A percentile compares a stretch with the other conserved stretches of the same genome.
phyloP scores from a whole-genome alignment of 345 rosid species.

The Balakata baccata region DNA sequence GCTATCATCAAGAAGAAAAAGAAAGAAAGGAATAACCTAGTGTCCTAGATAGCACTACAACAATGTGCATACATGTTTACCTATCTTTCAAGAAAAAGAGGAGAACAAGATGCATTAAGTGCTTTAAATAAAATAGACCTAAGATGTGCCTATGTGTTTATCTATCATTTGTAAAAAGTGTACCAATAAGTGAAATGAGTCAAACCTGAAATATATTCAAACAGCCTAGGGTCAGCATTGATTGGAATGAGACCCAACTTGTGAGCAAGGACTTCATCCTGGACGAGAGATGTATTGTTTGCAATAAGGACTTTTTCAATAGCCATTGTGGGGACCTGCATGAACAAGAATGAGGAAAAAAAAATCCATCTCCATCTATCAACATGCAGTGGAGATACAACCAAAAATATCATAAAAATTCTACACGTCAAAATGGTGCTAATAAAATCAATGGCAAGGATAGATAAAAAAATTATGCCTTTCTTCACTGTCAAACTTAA shows the following conservation, averaged over 20 bases:
- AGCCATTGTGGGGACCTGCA: constrained; percentile 92
- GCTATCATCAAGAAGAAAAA: constrained; percentile 38
- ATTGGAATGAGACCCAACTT: constrained; percentile 92
- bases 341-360: constrained; percentile 4
- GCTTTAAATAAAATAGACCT: not conserved
- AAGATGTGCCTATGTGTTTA: not conserved
- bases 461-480: not conserved
- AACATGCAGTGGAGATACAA: not conserved
- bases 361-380: constrained; percentile 5
- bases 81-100: not conserved
- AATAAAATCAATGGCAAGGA: not conserved
- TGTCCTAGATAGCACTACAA: not conserved
- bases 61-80: not conserved
- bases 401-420: not conserved
- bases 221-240: constrained; percentile 73
- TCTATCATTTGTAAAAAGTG: not conserved
- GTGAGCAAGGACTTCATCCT: constrained; percentile 94
- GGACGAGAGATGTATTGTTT: constrained; percentile 76
- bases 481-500: not conserved
- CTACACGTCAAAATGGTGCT: not conserved
- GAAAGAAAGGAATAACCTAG: not conserved
- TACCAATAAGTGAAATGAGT: not conserved
- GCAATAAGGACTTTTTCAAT: constrained; percentile 88
- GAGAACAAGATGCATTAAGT: not conserved
- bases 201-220: constrained; percentile 79